A percentile compares a stretch with the other conserved stretches of the same genome.
Evolutionary conservation across 768 basidiomycete species (phyloP).

Genomic region (Phaffia australis): DNA sequence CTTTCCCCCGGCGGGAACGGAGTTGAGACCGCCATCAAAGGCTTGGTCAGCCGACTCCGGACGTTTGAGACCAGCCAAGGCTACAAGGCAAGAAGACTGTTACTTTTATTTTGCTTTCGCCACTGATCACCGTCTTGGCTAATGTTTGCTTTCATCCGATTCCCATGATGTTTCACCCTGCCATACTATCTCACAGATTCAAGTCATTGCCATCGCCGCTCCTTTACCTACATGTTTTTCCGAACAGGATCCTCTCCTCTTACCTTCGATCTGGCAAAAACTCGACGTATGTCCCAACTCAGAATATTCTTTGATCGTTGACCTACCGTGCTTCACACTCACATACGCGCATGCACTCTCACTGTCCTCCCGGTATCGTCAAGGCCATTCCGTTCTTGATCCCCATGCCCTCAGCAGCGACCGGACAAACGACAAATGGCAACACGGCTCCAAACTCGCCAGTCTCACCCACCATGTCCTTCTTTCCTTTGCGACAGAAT

Average conservation of each 20-base stretch:
- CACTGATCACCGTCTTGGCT: not conserved
- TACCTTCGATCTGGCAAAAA: constrained; percentile 72
- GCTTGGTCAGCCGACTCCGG: constrained; percentile 2
- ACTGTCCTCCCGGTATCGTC: constrained; percentile 55
- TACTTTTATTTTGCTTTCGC: not conserved
- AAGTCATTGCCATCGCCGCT: constrained; percentile 76
- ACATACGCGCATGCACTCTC: constrained; percentile 53
- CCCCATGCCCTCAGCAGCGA: not conserved
- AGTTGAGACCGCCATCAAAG: not conserved
- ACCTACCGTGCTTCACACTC: constrained; percentile 53
- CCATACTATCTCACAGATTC: constrained; percentile 37
- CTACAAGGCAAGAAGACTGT: not conserved
- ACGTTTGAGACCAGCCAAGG: not conserved
- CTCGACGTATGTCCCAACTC: constrained; percentile 43
- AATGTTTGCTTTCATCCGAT: too few species aligned
- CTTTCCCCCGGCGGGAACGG: not conserved
- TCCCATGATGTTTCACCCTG: too few species aligned
- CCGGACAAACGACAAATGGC: not conserved
- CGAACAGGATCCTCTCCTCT: constrained; percentile 56
- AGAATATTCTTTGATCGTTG: constrained; percentile 43
- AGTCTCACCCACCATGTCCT: constrained; percentile 1
- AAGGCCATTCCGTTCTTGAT: constrained; percentile 20
- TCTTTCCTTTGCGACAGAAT: not conserved
- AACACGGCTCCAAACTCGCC: not conserved
- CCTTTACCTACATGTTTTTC: constrained; percentile 61